Base-by-base conservation (phyloP, 257 asterid species). In the Ligustrum vulgare region DNA sequence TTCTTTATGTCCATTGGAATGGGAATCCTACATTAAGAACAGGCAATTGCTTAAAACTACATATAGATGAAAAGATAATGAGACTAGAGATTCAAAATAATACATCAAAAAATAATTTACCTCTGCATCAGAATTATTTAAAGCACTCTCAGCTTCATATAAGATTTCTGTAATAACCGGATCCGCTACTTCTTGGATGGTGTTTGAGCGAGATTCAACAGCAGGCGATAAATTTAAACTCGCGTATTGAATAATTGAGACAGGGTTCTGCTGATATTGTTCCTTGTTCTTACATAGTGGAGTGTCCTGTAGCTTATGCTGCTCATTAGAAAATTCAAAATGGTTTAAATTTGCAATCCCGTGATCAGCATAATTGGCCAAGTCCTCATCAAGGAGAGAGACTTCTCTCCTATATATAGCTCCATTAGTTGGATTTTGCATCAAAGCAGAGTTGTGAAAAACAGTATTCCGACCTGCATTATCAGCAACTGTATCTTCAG, bases 331-430 rank as follows among this genome's bases (percentile, higher is more conserved):
- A 72, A 67, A 70, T 64, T 81, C 82, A 63, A 49, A 73, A 75
- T 34, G 9, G 69, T 81, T 73, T 35, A 80, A 73, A 31, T 62
- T 78, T 69, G 67, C 80, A 69, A 75, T 80, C 63, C 65, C 64
- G 54, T 78, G 74, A 73, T 73, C 84, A 41, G 74, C 25, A 71
- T 74, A 79, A 77, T 74, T 83, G 75, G 82, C 63, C 71, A 86
- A 72, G 75, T 84, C 85, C 77, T 84, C 88, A 62, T 84, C 89
- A 56, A 85, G 80, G 71, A 84, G 85, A 72, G 84, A 81, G 74
- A 71, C 72, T 80, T 84, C 93, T 75, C 83, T 75, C 77, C 47
- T 70, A 67, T 76, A 65, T 39, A 62, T 23, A 78, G 80, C 78
- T 79, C 74, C 79, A 35, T 72, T 56, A 23, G 75, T 60, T 70